Evolutionary conservation across 2,329 filamentous ascomycete genomes (phyloP).

Genomic region (Amauroascus niger): DNA sequence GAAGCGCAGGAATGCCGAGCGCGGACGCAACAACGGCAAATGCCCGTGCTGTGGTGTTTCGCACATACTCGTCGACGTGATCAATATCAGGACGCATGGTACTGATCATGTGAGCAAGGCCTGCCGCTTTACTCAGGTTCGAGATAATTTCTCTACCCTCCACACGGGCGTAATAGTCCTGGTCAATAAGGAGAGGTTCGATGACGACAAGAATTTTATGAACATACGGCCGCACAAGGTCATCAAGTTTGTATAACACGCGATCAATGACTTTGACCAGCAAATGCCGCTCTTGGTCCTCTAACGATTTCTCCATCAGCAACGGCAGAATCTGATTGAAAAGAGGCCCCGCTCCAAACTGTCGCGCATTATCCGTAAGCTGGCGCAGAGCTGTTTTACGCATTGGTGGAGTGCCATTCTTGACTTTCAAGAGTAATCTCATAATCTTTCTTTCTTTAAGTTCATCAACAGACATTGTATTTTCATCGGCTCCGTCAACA

Average conservation of each 20-base stretch:
- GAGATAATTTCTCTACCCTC: constrained; percentile 98
- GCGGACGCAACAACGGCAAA: constrained; percentile 96
- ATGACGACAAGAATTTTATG: constrained; percentile 99
- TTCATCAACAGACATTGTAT: constrained; percentile 82
- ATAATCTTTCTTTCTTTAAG: constrained; percentile 98
- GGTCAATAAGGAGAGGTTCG: constrained; percentile 95
- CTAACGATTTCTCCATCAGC: constrained; percentile 95
- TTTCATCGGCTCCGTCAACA: constrained; percentile 87
- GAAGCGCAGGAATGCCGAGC: constrained; percentile 84
- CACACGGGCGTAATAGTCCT: constrained; percentile 97
- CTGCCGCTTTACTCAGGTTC: constrained; percentile 91
- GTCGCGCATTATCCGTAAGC: constrained; percentile 91
- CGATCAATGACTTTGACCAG: constrained; percentile 98
- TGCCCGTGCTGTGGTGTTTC: constrained; percentile 92
- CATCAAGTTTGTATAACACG: constrained; percentile 95
- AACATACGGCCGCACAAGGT: constrained; percentile 88
- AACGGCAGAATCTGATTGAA: constrained; percentile 97
- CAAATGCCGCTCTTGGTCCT: constrained; percentile 95
- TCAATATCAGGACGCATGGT: constrained; percentile 99
- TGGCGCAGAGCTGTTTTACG: constrained; percentile 95
- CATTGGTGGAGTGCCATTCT: constrained; percentile 98
- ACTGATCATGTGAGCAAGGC: constrained; percentile 97
- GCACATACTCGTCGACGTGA: constrained; percentile 94
- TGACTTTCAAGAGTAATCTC: constrained; percentile 91
- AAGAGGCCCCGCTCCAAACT: constrained; percentile 84